phyloP scores from a whole-genome alignment of 805 yeast species.

The Yamadazyma sp. region DNA sequence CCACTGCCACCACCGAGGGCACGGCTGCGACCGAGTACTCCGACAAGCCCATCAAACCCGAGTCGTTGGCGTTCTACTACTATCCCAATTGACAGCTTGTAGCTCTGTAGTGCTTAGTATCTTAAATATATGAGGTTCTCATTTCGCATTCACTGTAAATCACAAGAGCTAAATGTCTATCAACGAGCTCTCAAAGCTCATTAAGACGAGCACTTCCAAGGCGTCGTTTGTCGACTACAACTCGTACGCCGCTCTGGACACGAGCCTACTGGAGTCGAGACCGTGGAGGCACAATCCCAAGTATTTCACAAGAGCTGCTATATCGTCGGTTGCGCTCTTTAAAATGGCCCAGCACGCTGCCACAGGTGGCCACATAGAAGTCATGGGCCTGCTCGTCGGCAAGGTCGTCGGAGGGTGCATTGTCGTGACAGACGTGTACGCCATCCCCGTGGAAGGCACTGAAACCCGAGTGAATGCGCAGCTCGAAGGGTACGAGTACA shows the following conservation, averaged over 20 bases:
- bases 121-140: too few species aligned
- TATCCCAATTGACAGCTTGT: slow-evolving; percentile 1
- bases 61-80: neutral
- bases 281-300: slow-evolving; percentile 62
- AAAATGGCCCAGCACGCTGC: slow-evolving; percentile 82
- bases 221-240: slow-evolving; percentile 10
- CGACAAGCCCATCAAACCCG: neutral
- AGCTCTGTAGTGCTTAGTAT: too few species aligned
- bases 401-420: slow-evolving; percentile 55
- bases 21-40: slow-evolving; percentile 2
- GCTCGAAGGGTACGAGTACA: slow-evolving; percentile 90
- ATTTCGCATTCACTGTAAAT: neutral
- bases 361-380: slow-evolving; percentile 82
- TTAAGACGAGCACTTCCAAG: slow-evolving; percentile 6
- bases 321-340: slow-evolving; percentile 68
- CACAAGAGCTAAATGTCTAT: slow-evolving; percentile 3
- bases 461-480: slow-evolving; percentile 95
- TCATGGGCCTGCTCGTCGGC: slow-evolving; percentile 95
- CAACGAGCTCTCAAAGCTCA: slow-evolving; percentile 9
- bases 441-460: slow-evolving; percentile 92
- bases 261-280: slow-evolving; percentile 17
- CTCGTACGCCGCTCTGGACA: slow-evolving; percentile 7
- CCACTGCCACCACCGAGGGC: neutral
- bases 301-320: slow-evolving; percentile 59
- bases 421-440: slow-evolving; percentile 76